Evolutionary conservation across 225 moss, liverwort and hornwort genomes (phyloP).

Genomic region (Physcomitrellopsis africana): DNA sequence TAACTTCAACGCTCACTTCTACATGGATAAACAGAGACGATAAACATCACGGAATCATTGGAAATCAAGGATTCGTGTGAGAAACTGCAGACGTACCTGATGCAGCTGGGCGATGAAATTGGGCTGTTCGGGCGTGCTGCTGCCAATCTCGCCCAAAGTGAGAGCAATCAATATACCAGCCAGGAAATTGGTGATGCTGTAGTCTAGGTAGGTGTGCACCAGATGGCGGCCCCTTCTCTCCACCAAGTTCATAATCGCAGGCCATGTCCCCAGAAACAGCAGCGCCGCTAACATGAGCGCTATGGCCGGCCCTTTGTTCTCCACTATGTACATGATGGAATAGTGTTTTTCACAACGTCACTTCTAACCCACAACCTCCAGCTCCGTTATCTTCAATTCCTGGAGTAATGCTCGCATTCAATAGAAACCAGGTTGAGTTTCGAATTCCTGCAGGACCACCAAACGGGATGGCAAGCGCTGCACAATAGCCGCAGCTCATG

Average conservation of each 20-base stretch:
- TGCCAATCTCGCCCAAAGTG: slow-evolving; percentile 85
- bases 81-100: slow-evolving; percentile 47
- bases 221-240: slow-evolving; percentile 86
- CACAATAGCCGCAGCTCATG: no score
- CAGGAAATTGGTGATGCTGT: slow-evolving; percentile 84
- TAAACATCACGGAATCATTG: no score
- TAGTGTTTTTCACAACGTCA: neutral
- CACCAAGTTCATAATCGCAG: slow-evolving; percentile 79
- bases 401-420: no score
- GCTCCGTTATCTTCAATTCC: neutral
- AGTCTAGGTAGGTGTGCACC: slow-evolving; percentile 95
- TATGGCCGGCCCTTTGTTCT: slow-evolving; percentile 79
- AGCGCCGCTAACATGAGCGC: slow-evolving; percentile 92
- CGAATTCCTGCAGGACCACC: no score
- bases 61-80: no score
- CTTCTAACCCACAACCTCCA: no score
- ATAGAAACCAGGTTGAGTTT: no score
- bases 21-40: no score
- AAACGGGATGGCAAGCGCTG: no score
- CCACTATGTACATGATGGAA: slow-evolving; percentile 64
- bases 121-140: slow-evolving; percentile 41
- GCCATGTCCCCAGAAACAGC: slow-evolving; percentile 87
- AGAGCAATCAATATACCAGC: slow-evolving; percentile 80
- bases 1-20: no score
- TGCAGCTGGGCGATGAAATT: slow-evolving; percentile 83